Conservation (phyloP, 139 green algal species). For the Chlamydomonas sphaeroides region DNA sequence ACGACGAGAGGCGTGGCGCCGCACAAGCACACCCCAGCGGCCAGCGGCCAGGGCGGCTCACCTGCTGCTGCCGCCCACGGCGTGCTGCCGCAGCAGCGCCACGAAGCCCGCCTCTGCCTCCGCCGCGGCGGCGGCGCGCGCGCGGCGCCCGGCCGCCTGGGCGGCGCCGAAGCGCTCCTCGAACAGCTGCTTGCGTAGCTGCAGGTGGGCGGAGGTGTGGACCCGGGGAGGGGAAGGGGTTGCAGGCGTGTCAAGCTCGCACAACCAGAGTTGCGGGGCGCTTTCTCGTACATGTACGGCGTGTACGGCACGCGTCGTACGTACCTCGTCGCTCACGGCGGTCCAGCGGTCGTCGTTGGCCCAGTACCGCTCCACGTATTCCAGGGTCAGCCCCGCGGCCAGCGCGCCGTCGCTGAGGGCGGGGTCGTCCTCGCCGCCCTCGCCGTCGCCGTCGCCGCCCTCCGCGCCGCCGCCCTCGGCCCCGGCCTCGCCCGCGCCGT, state of each 20-base stretch:
- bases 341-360: constrained; percentile 74
- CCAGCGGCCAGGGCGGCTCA: no score
- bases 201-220: no score
- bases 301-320: no score
- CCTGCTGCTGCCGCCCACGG: neutral
- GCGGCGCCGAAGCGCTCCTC: constrained; percentile 53
- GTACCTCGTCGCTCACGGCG: constrained; percentile 38
- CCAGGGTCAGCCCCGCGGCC: constrained; percentile 42
- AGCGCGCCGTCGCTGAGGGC: neutral
- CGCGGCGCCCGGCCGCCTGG: constrained; percentile 11
- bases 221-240: no score
- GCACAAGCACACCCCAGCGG: no score
- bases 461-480: neutral
- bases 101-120: constrained; percentile 23
- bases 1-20: no score
- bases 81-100: constrained; percentile 32
- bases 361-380: constrained; percentile 63
- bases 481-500: neutral
- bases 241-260: no score
- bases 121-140: neutral
- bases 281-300: no score
- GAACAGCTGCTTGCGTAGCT: constrained; percentile 49
- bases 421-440: constrained; percentile 3
- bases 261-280: no score
- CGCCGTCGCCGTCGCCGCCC: neutral